These are phyloP conservation scores for Salix dunnii DNA, from an alignment of 345 rosid genomes.

Conservation along the genomic window DNA sequence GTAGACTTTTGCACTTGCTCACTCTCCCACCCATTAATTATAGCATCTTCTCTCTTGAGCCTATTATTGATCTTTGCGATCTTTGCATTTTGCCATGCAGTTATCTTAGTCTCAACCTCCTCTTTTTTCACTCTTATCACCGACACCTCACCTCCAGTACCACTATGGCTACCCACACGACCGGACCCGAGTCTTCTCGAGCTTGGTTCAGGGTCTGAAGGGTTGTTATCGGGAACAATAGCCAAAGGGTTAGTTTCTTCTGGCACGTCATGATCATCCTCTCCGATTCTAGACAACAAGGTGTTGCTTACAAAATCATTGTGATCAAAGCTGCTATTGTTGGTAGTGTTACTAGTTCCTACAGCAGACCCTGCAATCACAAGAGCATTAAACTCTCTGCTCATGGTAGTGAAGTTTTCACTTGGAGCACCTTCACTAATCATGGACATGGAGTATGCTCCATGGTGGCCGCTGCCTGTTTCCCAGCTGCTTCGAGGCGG, in stretches of 20 bases:
- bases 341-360: conserved; percentile 26
- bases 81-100: conserved; percentile 94
- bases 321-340: conserved; percentile 4
- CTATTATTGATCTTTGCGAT: conserved; percentile 80
- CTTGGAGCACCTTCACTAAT: conserved; percentile 46
- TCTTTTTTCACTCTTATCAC: conserved; percentile 87
- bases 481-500: conserved; percentile 53
- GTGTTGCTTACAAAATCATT: conserved; percentile 16
- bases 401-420: conserved; percentile 87
- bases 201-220: conserved; percentile 23
- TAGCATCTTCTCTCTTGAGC: conserved; percentile 91
- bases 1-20: conserved; percentile 76
- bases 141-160: conserved; percentile 35
- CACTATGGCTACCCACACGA: conserved; percentile 7
- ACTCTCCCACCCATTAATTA: conserved; percentile 83
- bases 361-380: conserved; percentile 75
- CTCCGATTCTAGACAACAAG: conserved; percentile 61
- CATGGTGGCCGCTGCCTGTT: conserved; percentile 33
- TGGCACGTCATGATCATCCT: conserved; percentile 35
- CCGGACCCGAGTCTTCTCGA: conserved; percentile 20
- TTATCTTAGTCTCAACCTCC: conserved; percentile 86
- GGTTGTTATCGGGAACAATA: conserved; percentile 60
- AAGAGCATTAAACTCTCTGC: conserved; percentile 92
- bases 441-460: conserved; percentile 40
- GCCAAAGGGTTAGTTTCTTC: conserved; percentile 83